These are phyloP conservation scores for Plantago lanceolata DNA, from an alignment of 305 asterid genomes.

Conservation along the genomic window DNA sequence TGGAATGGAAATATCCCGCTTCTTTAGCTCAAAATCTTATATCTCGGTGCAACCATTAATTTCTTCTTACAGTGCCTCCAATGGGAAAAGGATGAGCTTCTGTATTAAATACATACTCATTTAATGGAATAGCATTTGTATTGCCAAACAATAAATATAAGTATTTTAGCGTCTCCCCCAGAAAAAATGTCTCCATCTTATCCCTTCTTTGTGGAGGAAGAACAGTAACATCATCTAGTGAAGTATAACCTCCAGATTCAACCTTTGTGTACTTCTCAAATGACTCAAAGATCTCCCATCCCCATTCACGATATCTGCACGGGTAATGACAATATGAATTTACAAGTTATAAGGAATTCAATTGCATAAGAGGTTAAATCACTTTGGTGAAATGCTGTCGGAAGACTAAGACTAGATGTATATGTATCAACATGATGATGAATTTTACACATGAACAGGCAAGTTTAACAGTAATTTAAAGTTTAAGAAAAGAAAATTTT, in stretches of 20 bases:
- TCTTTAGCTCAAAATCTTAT: slow-evolving; percentile 17
- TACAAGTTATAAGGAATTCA: background rate
- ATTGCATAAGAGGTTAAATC: background rate
- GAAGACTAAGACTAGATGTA: no score
- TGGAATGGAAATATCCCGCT: slow-evolving; percentile 14
- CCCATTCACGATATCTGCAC: slow-evolving; percentile 92
- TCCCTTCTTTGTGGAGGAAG: slow-evolving; percentile 79
- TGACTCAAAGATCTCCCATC: slow-evolving; percentile 91
- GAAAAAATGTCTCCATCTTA: slow-evolving; percentile 96
- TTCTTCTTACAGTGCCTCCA: slow-evolving; percentile 33
- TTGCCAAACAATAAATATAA: slow-evolving; percentile 68
- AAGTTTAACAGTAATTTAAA: no score
- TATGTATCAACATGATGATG: no score
- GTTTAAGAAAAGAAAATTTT: no score
- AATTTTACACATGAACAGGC: no score
- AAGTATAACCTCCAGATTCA: slow-evolving; percentile 83
- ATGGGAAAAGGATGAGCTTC: slow-evolving; percentile 96
- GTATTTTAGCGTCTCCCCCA: slow-evolving; percentile 92
- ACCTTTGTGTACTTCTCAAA: slow-evolving; percentile 82
- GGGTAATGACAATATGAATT: slow-evolving; percentile 19
- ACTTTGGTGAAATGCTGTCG: no score
- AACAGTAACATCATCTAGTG: slow-evolving; percentile 81
- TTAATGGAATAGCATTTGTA: slow-evolving; percentile 57
- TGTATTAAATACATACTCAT: slow-evolving; percentile 82
- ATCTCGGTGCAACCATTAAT: slow-evolving; percentile 26